Percentiles rank a stretch among this genome's conserved stretches.
Evolutionary conservation across 129 eudicot genomes (phyloP).

Genomic region (Tanacetum coccineum): DNA sequence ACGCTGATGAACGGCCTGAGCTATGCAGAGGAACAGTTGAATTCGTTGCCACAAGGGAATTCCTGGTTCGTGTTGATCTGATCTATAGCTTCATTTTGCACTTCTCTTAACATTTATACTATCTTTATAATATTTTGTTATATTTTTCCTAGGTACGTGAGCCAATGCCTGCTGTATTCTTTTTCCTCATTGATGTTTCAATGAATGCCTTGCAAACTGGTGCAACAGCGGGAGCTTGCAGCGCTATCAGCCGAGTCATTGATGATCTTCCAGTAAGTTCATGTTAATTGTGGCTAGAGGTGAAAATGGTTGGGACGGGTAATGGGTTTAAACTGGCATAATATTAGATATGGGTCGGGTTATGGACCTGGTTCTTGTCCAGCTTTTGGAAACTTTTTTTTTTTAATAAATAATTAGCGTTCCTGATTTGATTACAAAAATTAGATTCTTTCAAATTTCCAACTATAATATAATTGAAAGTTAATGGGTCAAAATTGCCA

Average conservation of each 20-base stretch:
- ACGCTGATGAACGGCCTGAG: constrained; percentile 98
- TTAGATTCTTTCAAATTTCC: too few species aligned
- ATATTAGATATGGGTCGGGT: too few species aligned
- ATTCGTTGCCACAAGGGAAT: constrained; percentile 83
- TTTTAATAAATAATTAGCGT: too few species aligned
- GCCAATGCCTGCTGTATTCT: constrained; percentile 94
- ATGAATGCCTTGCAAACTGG: constrained; percentile 93
- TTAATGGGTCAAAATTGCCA: too few species aligned
- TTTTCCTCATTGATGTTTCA: constrained; percentile 94
- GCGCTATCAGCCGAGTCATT: constrained; percentile 86
- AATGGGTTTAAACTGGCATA: too few species aligned
- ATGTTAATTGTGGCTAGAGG: neutral
- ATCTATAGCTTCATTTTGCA: neutral
- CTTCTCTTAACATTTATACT: neutral
- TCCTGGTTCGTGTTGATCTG: constrained; percentile 42
- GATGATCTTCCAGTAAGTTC: constrained; percentile 89
- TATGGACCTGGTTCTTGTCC: too few species aligned
- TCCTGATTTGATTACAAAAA: too few species aligned
- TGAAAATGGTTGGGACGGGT: too few species aligned
- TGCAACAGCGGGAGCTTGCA: constrained; percentile 97
- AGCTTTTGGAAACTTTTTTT: too few species aligned
- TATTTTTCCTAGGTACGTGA: constrained; percentile 80
- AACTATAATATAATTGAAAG: too few species aligned
- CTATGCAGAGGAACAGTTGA: constrained; percentile 96
- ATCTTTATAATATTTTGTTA: neutral